Evolutionary conservation across 805 yeast genomes (phyloP), one percentile per base, ranked within the genome.

Genomic region (Maudiozyma barnettii): DNA sequence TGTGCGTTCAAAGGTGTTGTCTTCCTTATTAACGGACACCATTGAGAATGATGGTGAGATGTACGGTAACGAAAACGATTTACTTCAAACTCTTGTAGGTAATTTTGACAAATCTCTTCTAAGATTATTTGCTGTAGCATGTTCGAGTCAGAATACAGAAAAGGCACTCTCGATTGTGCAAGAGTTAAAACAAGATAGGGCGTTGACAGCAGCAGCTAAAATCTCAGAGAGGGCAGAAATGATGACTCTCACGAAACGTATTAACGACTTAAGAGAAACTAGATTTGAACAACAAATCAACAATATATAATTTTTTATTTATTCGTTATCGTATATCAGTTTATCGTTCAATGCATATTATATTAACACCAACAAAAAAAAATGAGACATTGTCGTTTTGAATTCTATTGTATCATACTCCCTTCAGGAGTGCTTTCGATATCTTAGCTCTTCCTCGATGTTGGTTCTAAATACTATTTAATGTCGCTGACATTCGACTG

Each of bases 141-240:
- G 96, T 64, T 72, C 78, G 18, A 83, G 80, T 20, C 76, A 79
- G 39, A 76, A 81, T 46, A 63, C 75, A 38, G 74, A 75, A 45
- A 82, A 82, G 62, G 93, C 95, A 1, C 70, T 79, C 51, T 80
- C 83, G 31, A 63, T 93, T 26, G 89, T 79, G 7, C 74, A 72
- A 50, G 78, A 84, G 57, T 70, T 91, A 55, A 78, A 79, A 54
- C 83, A 80, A 54, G 91, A 84, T 51, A 80, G 83, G 54, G 95
- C 95, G 2, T 68, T 90, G 51, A 75, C 74, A 47, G 96, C 96
- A 0, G 96, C 97, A 1, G 70, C 78, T 13, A 84, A 84, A 65
- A 85, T 91, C 46, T 88, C 96, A 0, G 85, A 85, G 58, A 75
- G 96, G 50, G 74, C 79, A 47, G 82, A 78, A 30, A 62, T 80